A percentile compares a stretch with the other conserved stretches of the same genome.
Evolutionary conservation across 140 eudicot species (phyloP).

Genomic region (Bidens hawaiensis): DNA sequence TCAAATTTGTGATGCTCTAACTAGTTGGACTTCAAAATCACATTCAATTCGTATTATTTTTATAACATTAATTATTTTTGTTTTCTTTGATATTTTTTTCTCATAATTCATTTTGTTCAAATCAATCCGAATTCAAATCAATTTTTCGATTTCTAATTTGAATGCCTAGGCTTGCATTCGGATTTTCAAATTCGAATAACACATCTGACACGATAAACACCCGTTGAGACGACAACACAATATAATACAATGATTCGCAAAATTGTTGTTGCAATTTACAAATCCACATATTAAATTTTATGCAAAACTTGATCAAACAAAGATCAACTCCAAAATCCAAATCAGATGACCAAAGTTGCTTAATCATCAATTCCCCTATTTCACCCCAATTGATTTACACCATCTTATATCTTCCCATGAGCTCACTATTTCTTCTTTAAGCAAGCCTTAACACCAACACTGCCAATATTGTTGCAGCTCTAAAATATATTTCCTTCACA

Average conservation of each 20-base stretch:
- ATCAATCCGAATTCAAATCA: too few species aligned
- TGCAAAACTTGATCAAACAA: slow-evolving; percentile 28
- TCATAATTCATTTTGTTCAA: too few species aligned
- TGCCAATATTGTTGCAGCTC: slow-evolving; percentile 63
- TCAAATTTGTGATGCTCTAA: too few species aligned
- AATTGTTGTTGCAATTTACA: neutral
- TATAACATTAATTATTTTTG: too few species aligned
- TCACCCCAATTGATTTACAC: slow-evolving; percentile 19
- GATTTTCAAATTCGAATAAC: too few species aligned
- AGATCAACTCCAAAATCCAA: slow-evolving; percentile 22
- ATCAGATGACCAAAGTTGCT: neutral
- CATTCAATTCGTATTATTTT: too few species aligned
- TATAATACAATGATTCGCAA: neutral
- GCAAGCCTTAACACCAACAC: slow-evolving; percentile 70
- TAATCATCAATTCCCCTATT: slow-evolving; percentile 21
- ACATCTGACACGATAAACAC: too few species aligned
- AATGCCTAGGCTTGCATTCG: too few species aligned
- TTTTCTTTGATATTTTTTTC: too few species aligned
- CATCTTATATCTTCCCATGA: slow-evolving; percentile 22
- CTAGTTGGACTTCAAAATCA: too few species aligned
- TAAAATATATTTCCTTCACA: slow-evolving; percentile 66
- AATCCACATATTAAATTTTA: neutral
- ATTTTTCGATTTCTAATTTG: too few species aligned
- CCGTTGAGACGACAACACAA: too few species aligned
- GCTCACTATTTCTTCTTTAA: slow-evolving; percentile 24